phyloP scores from a whole-genome alignment of 2,329 filamentous ascomycete species.

The Didymella glomerata region DNA sequence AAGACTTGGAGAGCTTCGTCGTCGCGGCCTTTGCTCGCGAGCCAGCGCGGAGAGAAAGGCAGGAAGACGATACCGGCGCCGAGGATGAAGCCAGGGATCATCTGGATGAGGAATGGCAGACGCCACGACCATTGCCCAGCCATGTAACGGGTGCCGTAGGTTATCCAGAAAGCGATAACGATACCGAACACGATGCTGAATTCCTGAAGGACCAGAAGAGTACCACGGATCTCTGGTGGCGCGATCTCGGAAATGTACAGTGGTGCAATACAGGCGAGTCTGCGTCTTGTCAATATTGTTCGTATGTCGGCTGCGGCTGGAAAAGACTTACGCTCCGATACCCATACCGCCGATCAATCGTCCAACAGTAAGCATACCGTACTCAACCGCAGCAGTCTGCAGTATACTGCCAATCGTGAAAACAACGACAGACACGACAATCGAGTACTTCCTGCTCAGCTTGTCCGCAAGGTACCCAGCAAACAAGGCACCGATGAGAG shows the following conservation, averaged over 20 bases:
- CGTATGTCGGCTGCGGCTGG: neutral
- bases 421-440: slow-evolving; percentile 60
- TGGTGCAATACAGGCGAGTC: slow-evolving; percentile 56
- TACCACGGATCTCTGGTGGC: slow-evolving; percentile 60
- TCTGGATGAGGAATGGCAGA: slow-evolving; percentile 59
- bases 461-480: slow-evolving; percentile 60
- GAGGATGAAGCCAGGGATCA: slow-evolving; percentile 52
- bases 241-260: slow-evolving; percentile 63
- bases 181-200: slow-evolving; percentile 59
- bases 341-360: slow-evolving; percentile 61
- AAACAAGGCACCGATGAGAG: slow-evolving; percentile 53
- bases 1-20: slow-evolving; percentile 61
- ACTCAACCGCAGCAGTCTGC: slow-evolving; percentile 61
- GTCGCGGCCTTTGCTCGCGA: slow-evolving; percentile 55
- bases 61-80: slow-evolving; percentile 56
- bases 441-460: slow-evolving; percentile 62
- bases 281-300: slow-evolving; percentile 20
- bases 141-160: slow-evolving; percentile 60
- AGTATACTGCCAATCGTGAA: slow-evolving; percentile 62
- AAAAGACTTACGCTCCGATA: slow-evolving; percentile 57
- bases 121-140: slow-evolving; percentile 55
- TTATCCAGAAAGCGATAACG: slow-evolving; percentile 64
- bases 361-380: slow-evolving; percentile 61
- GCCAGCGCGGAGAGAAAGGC: slow-evolving; percentile 66
- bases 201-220: slow-evolving; percentile 60